Conservation (phyloP, 148 eudicot genomes). For the Nyssa sinensis region DNA sequence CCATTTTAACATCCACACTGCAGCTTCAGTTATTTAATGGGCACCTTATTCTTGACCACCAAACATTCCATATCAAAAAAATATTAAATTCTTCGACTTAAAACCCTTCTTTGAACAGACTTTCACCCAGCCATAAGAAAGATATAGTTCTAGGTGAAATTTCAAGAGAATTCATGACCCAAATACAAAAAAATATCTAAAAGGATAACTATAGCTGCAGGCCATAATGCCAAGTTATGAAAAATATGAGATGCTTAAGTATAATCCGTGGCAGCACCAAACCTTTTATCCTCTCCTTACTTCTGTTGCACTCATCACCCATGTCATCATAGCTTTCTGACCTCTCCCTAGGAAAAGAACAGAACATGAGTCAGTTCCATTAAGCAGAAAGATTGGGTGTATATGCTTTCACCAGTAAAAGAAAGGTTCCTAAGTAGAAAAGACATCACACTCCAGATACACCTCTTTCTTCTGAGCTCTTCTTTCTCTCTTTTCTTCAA, state of each 20-base stretch:
- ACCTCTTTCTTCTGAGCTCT: slow-evolving; percentile 52
- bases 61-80: background rate
- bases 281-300: slow-evolving; percentile 58
- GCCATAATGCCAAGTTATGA: background rate
- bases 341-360: slow-evolving; percentile 46
- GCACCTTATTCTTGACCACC: too few relatives aligned
- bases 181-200: background rate
- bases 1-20: too few relatives aligned
- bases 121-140: background rate
- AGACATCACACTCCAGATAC: slow-evolving; percentile 10
- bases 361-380: slow-evolving; percentile 1
- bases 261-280: background rate
- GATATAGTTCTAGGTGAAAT: background rate
- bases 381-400: slow-evolving; percentile 5
- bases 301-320: slow-evolving; percentile 28
- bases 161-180: background rate
- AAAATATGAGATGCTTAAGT: slow-evolving; percentile 8
- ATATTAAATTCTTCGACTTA: background rate
- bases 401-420: background rate
- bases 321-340: slow-evolving; percentile 39
- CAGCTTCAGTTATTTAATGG: too few relatives aligned
- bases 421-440: background rate
- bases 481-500: slow-evolving; percentile 39
- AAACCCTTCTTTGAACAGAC: background rate
- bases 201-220: background rate